A percentile compares a stretch with the other conserved stretches of the same genome.
phyloP scores from a whole-genome alignment of 306 rosid genomes.

The Oxytropis ochrocephala region DNA sequence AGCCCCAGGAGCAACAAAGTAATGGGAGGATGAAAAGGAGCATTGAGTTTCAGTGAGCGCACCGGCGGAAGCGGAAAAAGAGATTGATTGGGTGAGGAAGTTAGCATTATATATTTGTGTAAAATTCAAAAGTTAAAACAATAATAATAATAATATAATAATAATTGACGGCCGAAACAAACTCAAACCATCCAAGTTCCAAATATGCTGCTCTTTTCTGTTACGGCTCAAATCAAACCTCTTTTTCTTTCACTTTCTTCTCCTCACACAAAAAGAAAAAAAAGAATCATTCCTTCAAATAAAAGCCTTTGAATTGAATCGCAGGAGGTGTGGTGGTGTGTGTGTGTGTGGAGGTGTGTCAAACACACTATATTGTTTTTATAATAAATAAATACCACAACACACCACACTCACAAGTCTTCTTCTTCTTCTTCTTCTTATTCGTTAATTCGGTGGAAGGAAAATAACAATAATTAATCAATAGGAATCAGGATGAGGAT shows the following conservation, averaged over 20 bases:
- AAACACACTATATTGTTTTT: neutral
- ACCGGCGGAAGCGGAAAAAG: neutral
- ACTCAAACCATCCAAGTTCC: neutral
- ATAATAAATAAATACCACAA: no score
- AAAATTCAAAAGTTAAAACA: no score
- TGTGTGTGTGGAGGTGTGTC: neutral
- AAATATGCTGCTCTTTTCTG: neutral
- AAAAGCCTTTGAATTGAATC: neutral
- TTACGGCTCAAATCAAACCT: neutral
- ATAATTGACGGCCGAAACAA: slow-evolving; percentile 1
- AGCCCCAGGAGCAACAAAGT: no score
- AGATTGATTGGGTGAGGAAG: neutral
- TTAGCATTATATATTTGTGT: no score
- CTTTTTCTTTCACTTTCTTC: slow-evolving; percentile 16
- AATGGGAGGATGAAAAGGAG: neutral
- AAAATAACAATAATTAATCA: neutral
- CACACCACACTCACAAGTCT: neutral
- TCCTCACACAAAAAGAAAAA: neutral
- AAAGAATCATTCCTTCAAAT: neutral
- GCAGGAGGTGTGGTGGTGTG: neutral
- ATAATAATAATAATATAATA: no score
- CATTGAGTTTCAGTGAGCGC: neutral
- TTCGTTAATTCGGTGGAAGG: neutral
- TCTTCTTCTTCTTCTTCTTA: neutral
- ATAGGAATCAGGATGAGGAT: no score